Evolutionary conservation across 352 stramenopile genomes (phyloP).

Genomic region (Phytopythium boreale): DNA sequence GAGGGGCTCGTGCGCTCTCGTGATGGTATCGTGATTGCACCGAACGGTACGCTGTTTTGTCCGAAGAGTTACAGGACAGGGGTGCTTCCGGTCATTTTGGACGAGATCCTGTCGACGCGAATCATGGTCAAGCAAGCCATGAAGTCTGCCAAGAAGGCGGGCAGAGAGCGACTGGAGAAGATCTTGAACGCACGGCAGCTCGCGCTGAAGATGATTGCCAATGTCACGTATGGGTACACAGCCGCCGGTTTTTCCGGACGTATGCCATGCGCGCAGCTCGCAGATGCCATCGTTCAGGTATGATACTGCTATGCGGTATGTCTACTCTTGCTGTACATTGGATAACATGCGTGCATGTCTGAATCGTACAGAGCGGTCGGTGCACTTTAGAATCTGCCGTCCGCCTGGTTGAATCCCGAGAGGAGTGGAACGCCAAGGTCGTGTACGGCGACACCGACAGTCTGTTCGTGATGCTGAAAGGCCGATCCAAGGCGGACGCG

Average conservation of each 20-base stretch:
- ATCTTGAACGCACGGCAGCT: slow-evolving; percentile 83
- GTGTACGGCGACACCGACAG: slow-evolving; percentile 99
- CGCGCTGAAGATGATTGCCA: slow-evolving; percentile 99
- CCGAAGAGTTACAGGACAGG: slow-evolving; percentile 91
- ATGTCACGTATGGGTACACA: slow-evolving; percentile 99
- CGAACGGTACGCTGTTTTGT: slow-evolving; percentile 96
- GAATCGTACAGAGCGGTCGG: slow-evolving; percentile 50
- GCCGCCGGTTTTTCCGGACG: slow-evolving; percentile 97
- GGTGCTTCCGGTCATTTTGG: slow-evolving; percentile 95
- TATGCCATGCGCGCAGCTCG: slow-evolving; percentile 95
- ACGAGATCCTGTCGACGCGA: slow-evolving; percentile 94
- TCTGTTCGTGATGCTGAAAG: slow-evolving; percentile 96
- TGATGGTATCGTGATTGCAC: slow-evolving; percentile 65
- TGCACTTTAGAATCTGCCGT: slow-evolving; percentile 94
- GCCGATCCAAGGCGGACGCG: slow-evolving; percentile 91
- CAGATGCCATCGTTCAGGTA: slow-evolving; percentile 98
- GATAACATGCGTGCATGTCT: neutral
- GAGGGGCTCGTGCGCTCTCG: slow-evolving; percentile 45
- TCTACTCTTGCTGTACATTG: neutral
- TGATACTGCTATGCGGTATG: neutral
- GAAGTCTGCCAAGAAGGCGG: slow-evolving; percentile 86
- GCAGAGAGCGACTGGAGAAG: slow-evolving; percentile 57
- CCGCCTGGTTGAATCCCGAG: slow-evolving; percentile 82
- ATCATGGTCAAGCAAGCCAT: slow-evolving; percentile 98
- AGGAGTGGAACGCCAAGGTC: slow-evolving; percentile 87